Base-by-base conservation (phyloP, 1,284 basidiomycete species). In the Volvariella surrecta region DNA sequence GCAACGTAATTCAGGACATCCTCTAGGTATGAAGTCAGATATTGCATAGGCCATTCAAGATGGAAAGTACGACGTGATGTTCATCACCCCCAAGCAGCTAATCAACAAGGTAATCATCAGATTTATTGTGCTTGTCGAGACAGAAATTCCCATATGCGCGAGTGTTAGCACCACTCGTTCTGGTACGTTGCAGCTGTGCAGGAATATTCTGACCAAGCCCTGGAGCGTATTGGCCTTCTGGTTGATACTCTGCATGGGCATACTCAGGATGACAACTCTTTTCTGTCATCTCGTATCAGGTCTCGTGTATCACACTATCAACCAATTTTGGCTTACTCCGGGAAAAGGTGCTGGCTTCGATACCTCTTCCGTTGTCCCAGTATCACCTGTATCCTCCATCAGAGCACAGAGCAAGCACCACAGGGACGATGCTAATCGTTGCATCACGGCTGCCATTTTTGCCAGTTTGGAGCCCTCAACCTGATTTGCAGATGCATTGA, bases 231-330 rank as follows among this genome's bases (percentile, higher is more conserved):
- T 62, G 31, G 55, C 54, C 20, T 48, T 45, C 21, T 54, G 50
- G 45, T 61, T 59, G 0, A 42, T 49, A 35, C 50, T 53, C 9
- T 60, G 56, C 47, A 61, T 48, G n/a, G 61, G 32, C 3, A 66
- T 54, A 37, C 56, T 58, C 9, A 59, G 37, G 19, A 54, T 45
- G 2, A 57, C 45, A 10, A 54, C 54, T 39, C 53, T 44, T 49
- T 58, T 60, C 60, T 63, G 40, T 20, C 34, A 15, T 16, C 34
- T 15, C 15, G 8, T 8, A 35, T 6, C 34, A 7, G 13, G 4
- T 8, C 13, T 35, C 8, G 8, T 35, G 18, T 15, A 35, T 35
- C 18, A 7, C 34, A 7, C 15, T 19, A 35, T 4, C n/a, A 19
- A 7, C 7, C 8, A 19, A 35, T 16, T 7, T 15, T 7, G 4